Base-by-base conservation (phyloP, 116 monocot species). In the Iris pallida region DNA sequence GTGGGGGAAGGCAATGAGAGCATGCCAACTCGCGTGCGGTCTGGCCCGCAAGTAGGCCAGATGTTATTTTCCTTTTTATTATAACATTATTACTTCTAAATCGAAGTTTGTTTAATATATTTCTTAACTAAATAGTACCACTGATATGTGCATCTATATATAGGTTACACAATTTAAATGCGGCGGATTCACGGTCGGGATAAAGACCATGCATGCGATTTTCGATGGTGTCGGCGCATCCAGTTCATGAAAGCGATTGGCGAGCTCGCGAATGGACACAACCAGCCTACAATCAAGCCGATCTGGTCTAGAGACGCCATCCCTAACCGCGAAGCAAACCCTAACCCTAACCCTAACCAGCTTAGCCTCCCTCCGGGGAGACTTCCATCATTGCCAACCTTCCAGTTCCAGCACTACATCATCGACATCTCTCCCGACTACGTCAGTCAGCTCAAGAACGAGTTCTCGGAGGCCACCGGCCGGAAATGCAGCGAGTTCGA, bases 181-280 rank as follows among this genome's bases (percentile, higher is more conserved):
- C 66, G 74, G 74, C 30, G 73, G 73, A 1, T 56, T 74, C 67
- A 59, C 44, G 11, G 67, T 74, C 15, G 74, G 74, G 3, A 51
- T 74, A 41, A 67, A 47, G 3, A 59, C 45, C 18, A 60, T 52
- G 16, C 74, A 74, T 48, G 41, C 56, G 1, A 45, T 74, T 45
- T 48, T 41, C 51, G 74, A 67, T 41, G 74, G 74, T 4, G 40
- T 60, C n/a, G 74, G 74, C 4, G 59, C 52, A 2, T 58, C 47
- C 66, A 66, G 42, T 67, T 67, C 51, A 45, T 67, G 11, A 40
- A 52, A 11, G 60, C 74, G 8, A 51, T 67, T 5, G 63, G 41
- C 5, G 67, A 74, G 11, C 41, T 59, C 42, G 66, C 74, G 1
- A 30, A 59, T 14, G 74, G 74, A 3, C 66, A 47, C 7, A 4